phyloP scores from a whole-genome alignment of 306 rosid genomes.

The Castanea crenata region DNA sequence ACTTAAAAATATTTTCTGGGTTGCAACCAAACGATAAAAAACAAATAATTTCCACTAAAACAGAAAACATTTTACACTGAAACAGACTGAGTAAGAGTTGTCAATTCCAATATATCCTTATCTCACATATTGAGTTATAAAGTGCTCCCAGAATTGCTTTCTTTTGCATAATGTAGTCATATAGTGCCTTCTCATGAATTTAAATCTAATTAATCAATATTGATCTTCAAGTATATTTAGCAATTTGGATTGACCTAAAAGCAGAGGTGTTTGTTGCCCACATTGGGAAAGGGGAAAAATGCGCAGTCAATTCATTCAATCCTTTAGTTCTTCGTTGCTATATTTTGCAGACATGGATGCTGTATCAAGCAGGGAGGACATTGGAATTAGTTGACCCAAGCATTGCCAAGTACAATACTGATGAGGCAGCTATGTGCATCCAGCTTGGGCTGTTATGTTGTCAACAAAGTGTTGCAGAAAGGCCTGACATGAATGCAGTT shows the following conservation, averaged over 20 bases:
- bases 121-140: not conserved
- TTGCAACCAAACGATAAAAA: no score
- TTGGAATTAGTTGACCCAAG: constrained; percentile 61
- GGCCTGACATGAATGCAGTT: constrained; percentile 86
- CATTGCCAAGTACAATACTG: constrained; percentile 49
- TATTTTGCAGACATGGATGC: constrained; percentile 72
- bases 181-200: not conserved
- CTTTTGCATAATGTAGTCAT: not conserved
- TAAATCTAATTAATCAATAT: not conserved
- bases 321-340: not conserved
- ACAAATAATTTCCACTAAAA: no score
- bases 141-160: not conserved
- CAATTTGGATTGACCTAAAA: not conserved
- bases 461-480: constrained; percentile 51
- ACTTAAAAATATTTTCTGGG: no score
- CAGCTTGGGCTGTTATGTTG: constrained; percentile 88
- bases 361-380: constrained; percentile 55
- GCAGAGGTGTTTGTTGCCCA: not conserved
- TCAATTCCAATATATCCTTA: no score
- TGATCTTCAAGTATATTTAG: not conserved
- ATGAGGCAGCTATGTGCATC: constrained; percentile 88
- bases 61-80: no score
- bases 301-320: constrained; percentile 1
- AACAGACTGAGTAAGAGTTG: no score
- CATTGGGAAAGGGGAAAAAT: not conserved